Evolutionary conservation across 2,329 filamentous ascomycete species (phyloP).

Genomic region (Aspergillus chevalieri): DNA sequence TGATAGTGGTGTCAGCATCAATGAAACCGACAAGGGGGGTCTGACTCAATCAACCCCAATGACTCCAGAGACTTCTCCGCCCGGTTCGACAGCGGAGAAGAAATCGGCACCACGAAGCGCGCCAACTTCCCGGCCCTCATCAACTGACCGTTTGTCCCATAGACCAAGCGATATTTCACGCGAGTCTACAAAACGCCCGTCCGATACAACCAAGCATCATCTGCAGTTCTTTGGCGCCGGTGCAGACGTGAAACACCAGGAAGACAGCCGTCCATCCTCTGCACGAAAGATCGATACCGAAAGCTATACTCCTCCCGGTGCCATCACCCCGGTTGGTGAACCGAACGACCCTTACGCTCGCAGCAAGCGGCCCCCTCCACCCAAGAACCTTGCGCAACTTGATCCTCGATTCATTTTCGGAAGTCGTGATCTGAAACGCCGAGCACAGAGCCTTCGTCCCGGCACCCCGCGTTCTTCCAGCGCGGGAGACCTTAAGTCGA

Average conservation of each 20-base stretch:
- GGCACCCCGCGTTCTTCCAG: constrained; percentile 44
- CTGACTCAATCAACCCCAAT: constrained; percentile 33
- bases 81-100: constrained; percentile 34
- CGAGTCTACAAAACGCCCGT: constrained; percentile 35
- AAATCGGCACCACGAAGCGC: constrained; percentile 28
- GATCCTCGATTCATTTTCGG: constrained; percentile 83
- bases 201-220: constrained; percentile 45
- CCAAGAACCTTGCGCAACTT: constrained; percentile 59
- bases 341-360: constrained; percentile 83
- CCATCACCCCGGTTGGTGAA: constrained; percentile 73
- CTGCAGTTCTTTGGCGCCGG: constrained; percentile 53
- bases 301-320: constrained; percentile 56
- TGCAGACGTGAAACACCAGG: constrained; percentile 51
- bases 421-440: constrained; percentile 61
- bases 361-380: constrained; percentile 65
- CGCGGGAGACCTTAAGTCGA: constrained; percentile 34
- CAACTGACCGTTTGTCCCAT: constrained; percentile 34
- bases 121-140: constrained; percentile 35
- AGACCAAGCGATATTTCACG: constrained; percentile 42
- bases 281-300: constrained; percentile 40
- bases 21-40: constrained; percentile 28
- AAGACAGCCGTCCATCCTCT: constrained; percentile 58
- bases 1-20: constrained; percentile 25
- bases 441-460: constrained; percentile 45
- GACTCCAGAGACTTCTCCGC: constrained; percentile 51